These are phyloP conservation scores for Albatrellus sp. DNA, from an alignment of 1,284 basidiomycete genomes.

Conservation along the genomic window DNA sequence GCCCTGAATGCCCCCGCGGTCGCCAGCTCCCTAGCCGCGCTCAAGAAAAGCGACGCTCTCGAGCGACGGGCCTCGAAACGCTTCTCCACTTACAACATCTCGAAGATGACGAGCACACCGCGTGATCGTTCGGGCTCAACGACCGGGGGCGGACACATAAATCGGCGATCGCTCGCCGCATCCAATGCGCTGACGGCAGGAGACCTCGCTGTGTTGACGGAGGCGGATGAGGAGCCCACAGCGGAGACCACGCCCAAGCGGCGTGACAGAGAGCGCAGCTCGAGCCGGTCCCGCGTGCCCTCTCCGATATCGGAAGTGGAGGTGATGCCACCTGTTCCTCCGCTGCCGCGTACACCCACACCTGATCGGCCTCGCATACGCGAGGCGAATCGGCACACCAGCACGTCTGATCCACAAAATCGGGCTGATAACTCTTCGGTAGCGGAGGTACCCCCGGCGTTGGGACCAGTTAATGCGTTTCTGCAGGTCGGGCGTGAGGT, in stretches of 20 bases:
- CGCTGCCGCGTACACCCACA: conserved; percentile 16
- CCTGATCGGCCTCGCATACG: conserved; percentile 10
- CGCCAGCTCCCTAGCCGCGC: conserved; percentile 75
- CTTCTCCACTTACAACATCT: conserved; percentile 92
- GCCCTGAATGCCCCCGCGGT: conserved; percentile 22
- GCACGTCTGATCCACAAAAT: not conserved
- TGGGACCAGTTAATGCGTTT: conserved; percentile 57
- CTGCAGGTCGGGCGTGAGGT: conserved; percentile 88
- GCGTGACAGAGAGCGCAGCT: conserved; percentile 15
- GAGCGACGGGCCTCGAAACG: conserved; percentile 92
- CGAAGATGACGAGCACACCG: conserved; percentile 74
- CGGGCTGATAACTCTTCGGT: not conserved
- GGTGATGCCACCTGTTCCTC: conserved; percentile 13
- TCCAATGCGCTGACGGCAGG: conserved; percentile 44
- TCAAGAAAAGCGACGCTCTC: conserved; percentile 79
- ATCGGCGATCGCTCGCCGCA: conserved; percentile 56
- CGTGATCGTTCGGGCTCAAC: conserved; percentile 23
- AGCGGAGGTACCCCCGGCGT: conserved; percentile 10
- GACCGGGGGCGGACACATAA: conserved; percentile 24
- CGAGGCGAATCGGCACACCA: not conserved
- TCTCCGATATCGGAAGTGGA: conserved; percentile 9
- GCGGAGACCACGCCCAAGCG: conserved; percentile 13
- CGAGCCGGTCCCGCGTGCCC: conserved; percentile 16
- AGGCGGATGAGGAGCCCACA: conserved; percentile 40
- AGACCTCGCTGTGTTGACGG: conserved; percentile 58